Percentiles rank a stretch among this genome's conserved stretches.
These are phyloP conservation scores for Ambrosiella cleistominuta DNA, from an alignment of 2,329 filamentous ascomycete species.

Conservation along the genomic window DNA sequence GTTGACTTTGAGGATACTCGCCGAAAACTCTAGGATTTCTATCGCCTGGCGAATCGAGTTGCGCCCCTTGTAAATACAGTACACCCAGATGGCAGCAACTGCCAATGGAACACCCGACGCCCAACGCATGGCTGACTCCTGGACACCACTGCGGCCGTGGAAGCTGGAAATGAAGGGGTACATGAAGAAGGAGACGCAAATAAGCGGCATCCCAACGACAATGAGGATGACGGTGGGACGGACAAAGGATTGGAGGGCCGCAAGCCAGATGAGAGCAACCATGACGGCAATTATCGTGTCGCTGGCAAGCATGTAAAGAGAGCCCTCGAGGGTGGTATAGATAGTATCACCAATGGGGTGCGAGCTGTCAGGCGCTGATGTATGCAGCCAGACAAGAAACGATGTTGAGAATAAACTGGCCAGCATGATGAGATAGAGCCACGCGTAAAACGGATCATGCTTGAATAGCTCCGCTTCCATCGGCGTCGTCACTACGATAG, in stretches of 20 bases:
- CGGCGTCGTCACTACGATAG: conserved; percentile 7
- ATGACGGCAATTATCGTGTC: conserved; percentile 83
- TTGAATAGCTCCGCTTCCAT: conserved; percentile 49
- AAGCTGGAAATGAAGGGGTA: conserved; percentile 87
- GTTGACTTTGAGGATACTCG: conserved; percentile 70
- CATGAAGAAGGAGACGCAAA: conserved; percentile 75
- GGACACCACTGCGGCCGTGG: conserved; percentile 66
- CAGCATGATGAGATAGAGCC: conserved; percentile 70
- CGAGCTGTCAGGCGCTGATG: conserved; percentile 47
- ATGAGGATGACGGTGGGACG: conserved; percentile 67
- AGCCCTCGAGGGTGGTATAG: conserved; percentile 72
- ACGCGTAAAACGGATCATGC: conserved; percentile 84
- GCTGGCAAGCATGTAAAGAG: conserved; percentile 74
- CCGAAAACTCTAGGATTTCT: conserved; percentile 80
- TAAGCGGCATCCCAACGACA: conserved; percentile 65
- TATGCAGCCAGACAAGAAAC: conserved; percentile 79
- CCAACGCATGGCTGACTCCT: conserved; percentile 82
- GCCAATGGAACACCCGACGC: conserved; percentile 59
- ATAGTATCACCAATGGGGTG: conserved; percentile 78
- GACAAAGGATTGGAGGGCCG: conserved; percentile 72
- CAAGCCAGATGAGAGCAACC: conserved; percentile 80
- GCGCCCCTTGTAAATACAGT: conserved; percentile 64
- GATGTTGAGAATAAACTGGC: conserved; percentile 77
- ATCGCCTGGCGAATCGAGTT: conserved; percentile 68
- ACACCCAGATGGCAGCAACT: conserved; percentile 62